Base-by-base conservation (phyloP, 768 basidiomycete species). In the Suillus alpinus region DNA sequence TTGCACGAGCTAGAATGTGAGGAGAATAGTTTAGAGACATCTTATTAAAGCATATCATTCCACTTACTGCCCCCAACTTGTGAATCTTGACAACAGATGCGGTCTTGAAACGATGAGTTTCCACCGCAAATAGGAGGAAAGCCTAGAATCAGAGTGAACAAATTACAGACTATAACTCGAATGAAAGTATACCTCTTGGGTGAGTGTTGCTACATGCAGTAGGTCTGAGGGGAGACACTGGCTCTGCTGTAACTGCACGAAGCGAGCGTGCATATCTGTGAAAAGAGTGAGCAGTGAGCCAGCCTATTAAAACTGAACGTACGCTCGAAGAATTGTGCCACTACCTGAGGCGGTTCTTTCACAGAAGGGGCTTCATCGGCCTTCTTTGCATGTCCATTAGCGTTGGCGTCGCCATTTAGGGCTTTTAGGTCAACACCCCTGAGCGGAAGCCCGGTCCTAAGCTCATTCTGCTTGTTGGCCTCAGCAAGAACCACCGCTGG, bases 121-220 rank as follows among this genome's bases (percentile, higher is more conserved):
- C 88, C n/a, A 89, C 76, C 23, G 79, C 74, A 62, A 94, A 81
- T 2, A 94, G 74, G 49, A 92, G 78, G 66, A 91, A 85, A 3
- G 88, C 92, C 91, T 93, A 55, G 13, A 41, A 59, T 18, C 14
- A 47, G 36, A 56, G 8, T 32, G 39, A 49, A 65, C 7, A 68
- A 41, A 26, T n/a, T 2, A 14, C 20, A 50, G 53, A 53, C 4
- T 13, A 40, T 9, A 6, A 18, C 29, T 6, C 16, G 26, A 52
- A 56, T 6, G 44, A 32, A 52, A 29, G 50, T 57, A 58, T 61
- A 85, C 92, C 79, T 95, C 93, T 72, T 94, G 92, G 0, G 83
- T 81, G 55, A 95, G 74, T 13, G 84, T 84, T 2, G 86, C 88
- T 4, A 90, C 75, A 64, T 95, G 92, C 20, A 94, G 78, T n/a